Base-by-base conservation (phyloP, 2,329 filamentous ascomycete genomes). In the Raffaelea albimanens region DNA sequence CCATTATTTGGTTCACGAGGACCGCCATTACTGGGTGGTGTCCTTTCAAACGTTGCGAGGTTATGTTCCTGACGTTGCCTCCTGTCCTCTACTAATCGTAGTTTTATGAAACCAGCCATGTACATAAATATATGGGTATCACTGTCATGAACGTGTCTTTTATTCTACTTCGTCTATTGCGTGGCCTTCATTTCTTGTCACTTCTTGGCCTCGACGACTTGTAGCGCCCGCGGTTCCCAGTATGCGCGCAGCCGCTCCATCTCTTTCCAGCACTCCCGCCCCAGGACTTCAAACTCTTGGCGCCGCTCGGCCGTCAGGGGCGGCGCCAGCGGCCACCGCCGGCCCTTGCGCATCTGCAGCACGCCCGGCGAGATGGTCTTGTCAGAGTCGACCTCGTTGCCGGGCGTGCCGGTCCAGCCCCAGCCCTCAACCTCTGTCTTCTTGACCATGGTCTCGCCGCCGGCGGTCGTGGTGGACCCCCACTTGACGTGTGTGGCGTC, bases 391-490 rank as follows among this genome's bases (percentile, higher is more conserved):
- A 68, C 63, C 53, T 73, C 71, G n/a, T 72, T 68, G 10, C 64
- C 47, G 8, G 29, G 9, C 9, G 11, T 2, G 47, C 84, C 82
- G 53, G 78, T 69, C 64, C 81, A 83, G 0, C 88, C 90, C 89
- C 90, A 96, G 8, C 88, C 87, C 40, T 87, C 81, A 3, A 95
- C 83, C 63, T 95, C 87, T 1, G 89, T 94, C 57, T 80, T 79
- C 64, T 83, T 84, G 5, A 87, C 78, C 36, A 74, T 68, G 4
- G 44, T 23, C 50, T 77, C 74, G 19, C 72, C 66, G 0, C 83
- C 81, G 11, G 75, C 63, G 53, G 83, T 75, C 9, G 75, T 76
- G n/a, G 79, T 76, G 25, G 84, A 85, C 3, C 91, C 91, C 91
- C 91, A 97, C 68, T 97, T 97, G 48, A 70, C 44, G 64, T 75